phyloP scores from a whole-genome alignment of 441 rosid genomes.

The Viola pubescens region DNA sequence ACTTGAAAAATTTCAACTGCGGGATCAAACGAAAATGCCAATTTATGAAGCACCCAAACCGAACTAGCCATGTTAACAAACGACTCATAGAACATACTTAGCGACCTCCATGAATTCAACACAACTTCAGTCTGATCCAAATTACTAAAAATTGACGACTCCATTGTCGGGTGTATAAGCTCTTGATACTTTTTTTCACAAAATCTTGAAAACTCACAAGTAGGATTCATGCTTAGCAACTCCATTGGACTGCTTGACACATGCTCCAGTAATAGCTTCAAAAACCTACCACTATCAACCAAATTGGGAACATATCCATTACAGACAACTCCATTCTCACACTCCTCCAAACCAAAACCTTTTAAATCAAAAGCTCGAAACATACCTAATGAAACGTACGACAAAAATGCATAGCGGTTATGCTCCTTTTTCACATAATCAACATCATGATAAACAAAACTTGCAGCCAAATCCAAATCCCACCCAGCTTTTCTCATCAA shows the following conservation, averaged over 20 bases:
- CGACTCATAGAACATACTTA: constrained; percentile 40
- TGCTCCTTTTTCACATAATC: constrained; percentile 50
- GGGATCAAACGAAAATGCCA: constrained; percentile 68
- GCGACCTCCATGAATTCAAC: constrained; percentile 47
- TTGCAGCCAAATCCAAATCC: constrained; percentile 82
- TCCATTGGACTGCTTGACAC: constrained; percentile 46
- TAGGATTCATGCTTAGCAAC: constrained; percentile 36
- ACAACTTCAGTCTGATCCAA: constrained; percentile 46
- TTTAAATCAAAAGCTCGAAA: constrained; percentile 56
- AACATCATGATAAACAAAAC: constrained; percentile 48
- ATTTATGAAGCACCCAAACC: constrained; percentile 76
- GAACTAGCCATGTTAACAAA: constrained; percentile 76
- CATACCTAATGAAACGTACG: constrained; percentile 72
- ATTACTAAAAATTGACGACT: constrained; percentile 58
- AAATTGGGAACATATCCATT: constrained; percentile 31
- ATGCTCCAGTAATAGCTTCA: constrained; percentile 56
- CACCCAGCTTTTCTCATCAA: constrained; percentile 82
- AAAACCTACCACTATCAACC: constrained; percentile 21
- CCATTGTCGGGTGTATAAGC: constrained; percentile 74
- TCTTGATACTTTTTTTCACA: constrained; percentile 64
- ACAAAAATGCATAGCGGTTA: constrained; percentile 57
- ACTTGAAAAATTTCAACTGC: constrained; percentile 63
- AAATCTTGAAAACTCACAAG: constrained; percentile 53
- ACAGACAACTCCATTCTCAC: constrained; percentile 21
- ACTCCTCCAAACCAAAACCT: constrained; percentile 37